Base-by-base conservation (phyloP, 2,329 filamentous ascomycete genomes). In the Penicillium sp. region DNA sequence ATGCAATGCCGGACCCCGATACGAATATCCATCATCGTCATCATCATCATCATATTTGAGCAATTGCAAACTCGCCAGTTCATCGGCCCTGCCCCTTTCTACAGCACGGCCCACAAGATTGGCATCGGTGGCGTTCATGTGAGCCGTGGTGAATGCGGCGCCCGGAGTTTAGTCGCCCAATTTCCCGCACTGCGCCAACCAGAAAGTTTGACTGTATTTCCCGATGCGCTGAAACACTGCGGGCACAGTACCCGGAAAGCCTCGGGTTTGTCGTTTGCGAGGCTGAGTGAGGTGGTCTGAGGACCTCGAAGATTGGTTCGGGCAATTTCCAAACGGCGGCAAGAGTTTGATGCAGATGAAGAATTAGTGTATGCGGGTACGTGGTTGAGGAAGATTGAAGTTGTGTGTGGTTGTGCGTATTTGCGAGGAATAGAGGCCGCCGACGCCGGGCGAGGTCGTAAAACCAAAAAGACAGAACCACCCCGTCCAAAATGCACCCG, bases 401-500 rank as follows among this genome's bases (percentile, higher is more conserved):
- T 48, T 56, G 43, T 54, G 19, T 33, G 30, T 33, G 19, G 19
- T 22, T 22, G 19, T 22, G 19, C 19, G 30, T 33, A 19, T 38
- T 40, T 45, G 52, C 40, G 42, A 46, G 37, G 35, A 43, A 64
- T 35, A 49, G 45, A 6, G 58, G 62, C 65, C 61, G 59, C 62
- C 64, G 65, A 69, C 68, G 67, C 68, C 68, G 55, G 65, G 66
- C 59, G 59, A 64, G 61, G 64, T 65, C 55, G 61, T 66, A 67
- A 48, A 66, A 65, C 65, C 30, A 33, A 67, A 69, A 69, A 67
- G 63, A 69, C 55, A 67, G 55, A 70, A 65, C 62, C 65, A 61
- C 64, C 67, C 66, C 52, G 37, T 68, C 67, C 68, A 40, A 66
- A 59, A 69, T 70, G 69, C 66, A 70, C 66, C 68, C 61, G 59